Conservation (phyloP, 306 rosid species). For the Medicago lupulina region DNA sequence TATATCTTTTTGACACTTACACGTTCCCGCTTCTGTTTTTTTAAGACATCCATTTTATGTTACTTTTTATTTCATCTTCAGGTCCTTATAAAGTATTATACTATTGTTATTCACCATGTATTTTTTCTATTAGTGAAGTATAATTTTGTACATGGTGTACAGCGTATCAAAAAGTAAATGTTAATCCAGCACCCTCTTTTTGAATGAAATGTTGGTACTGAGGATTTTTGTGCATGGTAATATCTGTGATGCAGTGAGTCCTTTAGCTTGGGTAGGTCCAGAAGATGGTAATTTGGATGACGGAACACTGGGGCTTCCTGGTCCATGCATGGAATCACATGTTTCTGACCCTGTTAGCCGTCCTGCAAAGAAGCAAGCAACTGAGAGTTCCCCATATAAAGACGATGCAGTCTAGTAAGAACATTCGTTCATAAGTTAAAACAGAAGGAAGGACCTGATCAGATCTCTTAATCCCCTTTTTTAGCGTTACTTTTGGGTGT, state of each 20-base stretch:
- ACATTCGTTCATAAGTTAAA: constrained; percentile 26
- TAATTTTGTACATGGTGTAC: constrained; percentile 21
- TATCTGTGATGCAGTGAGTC: constrained; percentile 59
- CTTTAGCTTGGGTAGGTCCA: constrained; percentile 64
- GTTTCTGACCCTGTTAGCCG: constrained; percentile 46
- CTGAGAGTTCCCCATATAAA: constrained; percentile 42
- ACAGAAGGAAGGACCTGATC: constrained; percentile 30
- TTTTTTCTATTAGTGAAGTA: not conserved
- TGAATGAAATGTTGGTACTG: constrained; percentile 4
- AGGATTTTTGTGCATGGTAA: constrained; percentile 29
- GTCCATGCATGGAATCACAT: constrained; percentile 38
- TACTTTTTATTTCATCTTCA: constrained; percentile 23
- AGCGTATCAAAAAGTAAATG: not conserved
- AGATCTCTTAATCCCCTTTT: constrained; percentile 35
- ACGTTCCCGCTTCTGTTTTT: not conserved
- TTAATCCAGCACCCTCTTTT: constrained; percentile 21
- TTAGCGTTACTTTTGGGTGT: constrained; percentile 27
- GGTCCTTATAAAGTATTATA: not conserved
- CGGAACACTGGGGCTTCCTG: constrained; percentile 37
- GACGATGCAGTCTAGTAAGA: constrained; percentile 28
- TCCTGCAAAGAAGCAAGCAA: constrained; percentile 70
- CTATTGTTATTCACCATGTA: not conserved
- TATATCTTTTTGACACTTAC: not conserved
- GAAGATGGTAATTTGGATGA: constrained; percentile 50
- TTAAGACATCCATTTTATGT: not conserved